phyloP scores from a whole-genome alignment of 140 eudicot genomes.

The Artemisia princeps region DNA sequence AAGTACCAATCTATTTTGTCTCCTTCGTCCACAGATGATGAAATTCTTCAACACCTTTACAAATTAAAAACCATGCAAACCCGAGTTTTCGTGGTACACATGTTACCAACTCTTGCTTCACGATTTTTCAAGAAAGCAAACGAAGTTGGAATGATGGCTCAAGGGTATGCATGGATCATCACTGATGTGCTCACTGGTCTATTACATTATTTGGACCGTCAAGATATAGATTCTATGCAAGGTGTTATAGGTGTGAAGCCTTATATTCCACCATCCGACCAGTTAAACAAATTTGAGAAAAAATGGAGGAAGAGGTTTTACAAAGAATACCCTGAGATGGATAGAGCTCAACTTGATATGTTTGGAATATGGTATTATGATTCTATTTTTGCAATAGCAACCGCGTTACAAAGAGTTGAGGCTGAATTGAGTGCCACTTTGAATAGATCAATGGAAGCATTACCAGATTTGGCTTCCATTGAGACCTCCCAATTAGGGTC shows the following conservation, averaged over 20 bases:
- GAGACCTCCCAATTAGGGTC: slow-evolving; percentile 29
- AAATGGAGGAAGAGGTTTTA: slow-evolving; percentile 32
- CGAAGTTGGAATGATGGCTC: slow-evolving; percentile 41
- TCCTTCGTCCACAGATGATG: slow-evolving; percentile 29
- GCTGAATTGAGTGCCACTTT: background rate
- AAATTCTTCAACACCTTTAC: slow-evolving; percentile 24
- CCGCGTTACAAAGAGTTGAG: slow-evolving; percentile 31
- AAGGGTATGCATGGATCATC: slow-evolving; percentile 50
- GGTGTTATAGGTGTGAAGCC: slow-evolving; percentile 48
- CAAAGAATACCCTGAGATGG: slow-evolving; percentile 18
- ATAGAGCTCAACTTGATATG: slow-evolving; percentile 21
- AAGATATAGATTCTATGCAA: slow-evolving; percentile 31
- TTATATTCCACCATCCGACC: slow-evolving; percentile 28
- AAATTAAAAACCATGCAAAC: slow-evolving; percentile 35
- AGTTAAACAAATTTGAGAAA: slow-evolving; percentile 19
- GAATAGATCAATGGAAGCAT: background rate
- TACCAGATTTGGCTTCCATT: background rate
- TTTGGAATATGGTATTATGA: slow-evolving; percentile 56
- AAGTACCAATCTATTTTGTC: slow-evolving; percentile 30
- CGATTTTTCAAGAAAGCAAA: slow-evolving; percentile 31
- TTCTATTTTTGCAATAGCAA: slow-evolving; percentile 33
- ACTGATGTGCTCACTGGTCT: slow-evolving; percentile 32
- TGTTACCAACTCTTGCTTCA: slow-evolving; percentile 30
- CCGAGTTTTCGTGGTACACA: slow-evolving; percentile 50
- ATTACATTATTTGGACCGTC: slow-evolving; percentile 19